Evolutionary conservation across 2,329 filamentous ascomycete species (phyloP).

Genomic region (Ascochyta koolunga): DNA sequence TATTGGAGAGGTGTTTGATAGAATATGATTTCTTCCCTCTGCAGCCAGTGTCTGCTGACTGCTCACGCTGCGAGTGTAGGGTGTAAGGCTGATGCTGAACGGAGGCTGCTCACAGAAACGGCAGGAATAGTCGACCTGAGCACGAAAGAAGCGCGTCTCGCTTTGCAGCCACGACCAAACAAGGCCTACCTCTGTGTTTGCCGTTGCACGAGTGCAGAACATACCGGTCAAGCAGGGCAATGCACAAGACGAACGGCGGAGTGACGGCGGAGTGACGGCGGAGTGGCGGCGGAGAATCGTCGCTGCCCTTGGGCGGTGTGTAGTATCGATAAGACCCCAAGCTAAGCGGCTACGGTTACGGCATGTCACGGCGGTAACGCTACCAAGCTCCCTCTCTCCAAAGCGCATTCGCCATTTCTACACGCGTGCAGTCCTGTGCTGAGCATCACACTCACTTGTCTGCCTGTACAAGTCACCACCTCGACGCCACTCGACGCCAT

Average conservation of each 20-base stretch:
- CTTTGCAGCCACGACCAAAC: neutral
- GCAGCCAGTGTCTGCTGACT: no score
- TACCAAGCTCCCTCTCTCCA: conserved; percentile 2
- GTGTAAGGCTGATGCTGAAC: conserved; percentile 7
- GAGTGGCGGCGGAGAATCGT: neutral
- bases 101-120: neutral
- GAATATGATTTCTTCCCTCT: no score
- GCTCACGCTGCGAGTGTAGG: neutral
- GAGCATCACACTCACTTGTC: conserved; percentile 12
- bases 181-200: neutral
- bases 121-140: conserved; percentile 7
- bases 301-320: neutral
- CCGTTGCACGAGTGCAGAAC: neutral
- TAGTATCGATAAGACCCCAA: conserved; percentile 11
- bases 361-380: conserved; percentile 12
- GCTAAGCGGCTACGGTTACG: conserved; percentile 7
- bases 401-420: conserved; percentile 15
- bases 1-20: no score
- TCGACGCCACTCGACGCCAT: no score
- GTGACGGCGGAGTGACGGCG: no score
- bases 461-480: no score
- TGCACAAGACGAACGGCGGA: no score
- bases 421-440: conserved; percentile 15
- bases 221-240: neutral
- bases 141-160: conserved; percentile 1